Base-by-base conservation (phyloP, 306 rosid species). In the Psophocarpus tetragonolobus region DNA sequence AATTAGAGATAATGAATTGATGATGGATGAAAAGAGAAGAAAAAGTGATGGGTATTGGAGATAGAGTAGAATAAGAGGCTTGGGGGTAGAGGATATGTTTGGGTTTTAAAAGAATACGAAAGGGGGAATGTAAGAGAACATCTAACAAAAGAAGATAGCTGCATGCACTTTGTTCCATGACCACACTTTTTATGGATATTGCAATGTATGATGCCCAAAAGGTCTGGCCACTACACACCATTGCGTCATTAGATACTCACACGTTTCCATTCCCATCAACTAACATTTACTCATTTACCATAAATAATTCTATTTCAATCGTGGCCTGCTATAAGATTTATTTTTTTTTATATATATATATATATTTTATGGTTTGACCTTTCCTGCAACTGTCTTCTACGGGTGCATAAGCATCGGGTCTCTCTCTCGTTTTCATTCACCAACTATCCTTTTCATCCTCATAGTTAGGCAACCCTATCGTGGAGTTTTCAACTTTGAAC, bases 121-220 rank as follows among this genome's bases (percentile, higher is more conserved):
- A 66, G 13, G 23, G 38, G 33, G 18, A 62, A 63, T 63, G 33
- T 13, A 63, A 20, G 38, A 33, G 60, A 47, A 32, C 26, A 61
- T 32, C 9, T 1, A 45, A 62, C 14, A 66, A 30, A 60, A 29
- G 48, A 42, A 69, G 76, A 78, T 15, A 69, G 76, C 27, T 29
- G 30, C 76, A 42, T 68, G 82, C 62, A 78, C 62, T 78, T 78
- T 68, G 51, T 42, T 41, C 47, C 39, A 56, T 68, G 20, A 44
- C 76, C 69, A 78, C 69, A 78, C 61, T 66, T 53, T 65, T 68
- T 41, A 21, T 35, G 39, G 20, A 36, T 47, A 32, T 44, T 60
- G 72, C 48, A 62, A 4, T 42, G 3, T 13, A 63, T 35, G 41
- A 54, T 64, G 53, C 20, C 61, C 73, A 75, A 75, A 33, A 63